Base-by-base conservation (phyloP, 2,329 filamentous ascomycete species). In the Tetracladium maxilliforme region DNA sequence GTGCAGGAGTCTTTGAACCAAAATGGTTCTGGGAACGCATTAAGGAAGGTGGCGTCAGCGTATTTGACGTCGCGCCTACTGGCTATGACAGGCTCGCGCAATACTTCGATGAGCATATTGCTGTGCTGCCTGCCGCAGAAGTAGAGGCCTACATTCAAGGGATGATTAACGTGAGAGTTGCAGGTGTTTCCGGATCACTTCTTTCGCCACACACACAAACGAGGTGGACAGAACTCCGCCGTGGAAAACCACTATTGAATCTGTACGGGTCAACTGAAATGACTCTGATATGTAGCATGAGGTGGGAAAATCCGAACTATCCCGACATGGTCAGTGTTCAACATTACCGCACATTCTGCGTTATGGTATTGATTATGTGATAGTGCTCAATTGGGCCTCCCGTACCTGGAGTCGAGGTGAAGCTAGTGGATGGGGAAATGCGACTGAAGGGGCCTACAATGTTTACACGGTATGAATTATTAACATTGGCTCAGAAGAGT, bases 1-100 rank as follows among this genome's bases (percentile, higher is more conserved):
- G 30, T 26, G 27, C 27, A 10, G 27, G 26, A 9, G 29, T 33
- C 14, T 37, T 35, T 20, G 26, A 31, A 25, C 30, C 30, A 12
- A 29, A 30, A 16, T 37, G 32, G 33, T 37, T 37, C 22, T 37
- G 34, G 34, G 33, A 37, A 16, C 30, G 34, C 7, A 32, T 37
- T 22, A 33, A 28, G 16, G 17, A 33, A 23, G 34, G 33, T 7
- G 34, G 26, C 11, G 30, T 37, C 18, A 33, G 28, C 12, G 25
- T 35, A 21, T 35, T 35, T 24, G 27, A 30, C 20, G 27, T 37
- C 17, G 30, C 30, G 3, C 28, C 32, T 9, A 31, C 28, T 8
- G 32, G 33, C 8, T 34, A 37, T 28, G 30, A 37, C 16, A 33
- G 30, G 18, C 31, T 37, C 23, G 34, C 30, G 17, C 18, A 30